Conservation (phyloP, 2,329 filamentous ascomycete genomes). For the Truncatella angustata region DNA sequence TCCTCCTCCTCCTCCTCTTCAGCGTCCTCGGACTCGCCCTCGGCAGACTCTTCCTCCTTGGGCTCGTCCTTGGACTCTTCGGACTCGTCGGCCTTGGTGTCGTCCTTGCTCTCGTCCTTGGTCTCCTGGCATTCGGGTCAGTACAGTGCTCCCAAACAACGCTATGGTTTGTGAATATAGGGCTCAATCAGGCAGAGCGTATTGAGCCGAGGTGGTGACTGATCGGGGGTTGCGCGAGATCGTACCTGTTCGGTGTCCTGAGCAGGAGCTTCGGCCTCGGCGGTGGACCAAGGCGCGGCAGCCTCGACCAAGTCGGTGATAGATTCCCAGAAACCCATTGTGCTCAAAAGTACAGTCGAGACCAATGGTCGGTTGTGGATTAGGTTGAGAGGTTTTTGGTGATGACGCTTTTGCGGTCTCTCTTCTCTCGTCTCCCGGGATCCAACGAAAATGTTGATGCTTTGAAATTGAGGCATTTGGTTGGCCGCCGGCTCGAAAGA, state of each 20-base stretch:
- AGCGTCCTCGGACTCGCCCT: constrained; percentile 34
- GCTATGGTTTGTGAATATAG: too few species aligned
- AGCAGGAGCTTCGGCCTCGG: constrained; percentile 66
- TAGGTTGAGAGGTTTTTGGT: constrained; percentile 28
- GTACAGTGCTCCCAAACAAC: too few species aligned
- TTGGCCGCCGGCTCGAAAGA: constrained; percentile 35
- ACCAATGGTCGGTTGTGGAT: constrained; percentile 40
- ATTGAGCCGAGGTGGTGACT: background rate
- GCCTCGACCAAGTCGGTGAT: constrained; percentile 64
- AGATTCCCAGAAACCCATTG: constrained; percentile 67
- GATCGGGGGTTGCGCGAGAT: constrained; percentile 6
- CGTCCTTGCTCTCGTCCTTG: constrained; percentile 43
- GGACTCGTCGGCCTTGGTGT: constrained; percentile 34
- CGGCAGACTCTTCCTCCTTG: constrained; percentile 37
- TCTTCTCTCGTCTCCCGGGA: constrained; percentile 33
- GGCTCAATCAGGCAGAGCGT: too few species aligned
- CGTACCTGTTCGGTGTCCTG: constrained; percentile 62
- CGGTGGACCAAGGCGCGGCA: constrained; percentile 62
- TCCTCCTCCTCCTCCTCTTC: constrained; percentile 60
- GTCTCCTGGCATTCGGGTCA: constrained; percentile 26
- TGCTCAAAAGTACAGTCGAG: constrained; percentile 33
- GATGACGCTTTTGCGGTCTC: constrained; percentile 31
- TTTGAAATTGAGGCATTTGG: constrained; percentile 44
- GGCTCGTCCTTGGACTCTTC: constrained; percentile 41
- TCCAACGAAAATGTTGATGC: constrained; percentile 35